Conservation (phyloP, 2,329 filamentous ascomycete genomes). For the Didymellaceae sp. region DNA sequence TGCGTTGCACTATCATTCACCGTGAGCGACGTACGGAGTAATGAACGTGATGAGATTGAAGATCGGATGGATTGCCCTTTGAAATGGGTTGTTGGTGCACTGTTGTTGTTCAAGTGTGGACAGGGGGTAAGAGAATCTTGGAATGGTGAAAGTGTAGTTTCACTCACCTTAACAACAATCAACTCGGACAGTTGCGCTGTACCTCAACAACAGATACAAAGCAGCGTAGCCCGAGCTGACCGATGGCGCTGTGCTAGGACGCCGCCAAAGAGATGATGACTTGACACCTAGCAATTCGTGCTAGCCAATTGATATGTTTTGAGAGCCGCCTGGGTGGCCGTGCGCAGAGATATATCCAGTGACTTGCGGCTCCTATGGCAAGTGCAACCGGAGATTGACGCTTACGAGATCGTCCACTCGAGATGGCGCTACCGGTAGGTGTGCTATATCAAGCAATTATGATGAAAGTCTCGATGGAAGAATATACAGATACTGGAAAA, state of each 20-base stretch:
- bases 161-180: slow-evolving; percentile 29
- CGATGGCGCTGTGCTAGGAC: slow-evolving; percentile 32
- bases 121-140: too few species aligned
- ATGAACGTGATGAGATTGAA: background rate
- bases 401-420: slow-evolving; percentile 16
- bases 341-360: slow-evolving; percentile 36
- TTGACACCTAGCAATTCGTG: slow-evolving; percentile 32
- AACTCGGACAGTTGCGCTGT: slow-evolving; percentile 43
- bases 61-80: background rate
- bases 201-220: slow-evolving; percentile 41
- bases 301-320: slow-evolving; percentile 45
- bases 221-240: slow-evolving; percentile 43
- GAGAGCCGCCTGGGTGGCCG: slow-evolving; percentile 26
- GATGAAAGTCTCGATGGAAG: slow-evolving; percentile 32
- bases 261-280: slow-evolving; percentile 35
- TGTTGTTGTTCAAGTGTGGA: background rate
- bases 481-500: slow-evolving; percentile 19
- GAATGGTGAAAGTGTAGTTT: too few species aligned
- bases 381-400: slow-evolving; percentile 28
- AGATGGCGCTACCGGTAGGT: slow-evolving; percentile 37
- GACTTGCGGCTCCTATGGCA: slow-evolving; percentile 45
- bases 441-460: slow-evolving; percentile 39
- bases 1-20: background rate
- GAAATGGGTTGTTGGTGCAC: too few species aligned
- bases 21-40: background rate